Conservation (phyloP, 164 flowering plant species). For the Sedum album region DNA sequence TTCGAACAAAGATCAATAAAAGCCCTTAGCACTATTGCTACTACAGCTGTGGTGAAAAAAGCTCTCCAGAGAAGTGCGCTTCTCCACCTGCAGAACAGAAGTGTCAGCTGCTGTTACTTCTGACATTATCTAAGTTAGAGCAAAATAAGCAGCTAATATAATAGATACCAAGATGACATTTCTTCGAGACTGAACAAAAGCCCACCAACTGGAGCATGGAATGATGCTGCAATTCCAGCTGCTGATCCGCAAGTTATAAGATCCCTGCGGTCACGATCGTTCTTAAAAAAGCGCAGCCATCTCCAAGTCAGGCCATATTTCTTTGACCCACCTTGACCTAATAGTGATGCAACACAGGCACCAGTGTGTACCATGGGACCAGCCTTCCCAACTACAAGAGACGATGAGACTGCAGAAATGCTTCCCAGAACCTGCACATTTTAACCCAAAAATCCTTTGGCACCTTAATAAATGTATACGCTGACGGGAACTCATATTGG, state of each 20-base stretch:
- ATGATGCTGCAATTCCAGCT: slow-evolving; percentile 91
- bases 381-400: slow-evolving; percentile 74
- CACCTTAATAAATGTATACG: neutral
- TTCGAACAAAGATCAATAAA: slow-evolving; percentile 62
- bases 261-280: slow-evolving; percentile 86
- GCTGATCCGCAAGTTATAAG: slow-evolving; percentile 87
- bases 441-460: neutral
- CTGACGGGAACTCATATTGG: neutral
- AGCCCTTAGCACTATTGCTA: slow-evolving; percentile 71
- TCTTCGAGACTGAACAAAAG: slow-evolving; percentile 85
- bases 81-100: slow-evolving; percentile 66
- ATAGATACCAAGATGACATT: slow-evolving; percentile 81
- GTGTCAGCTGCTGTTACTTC: neutral
- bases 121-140: neutral
- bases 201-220: slow-evolving; percentile 97
- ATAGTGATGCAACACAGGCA: slow-evolving; percentile 60
- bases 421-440: slow-evolving; percentile 63
- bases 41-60: slow-evolving; percentile 76
- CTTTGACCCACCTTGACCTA: slow-evolving; percentile 83
- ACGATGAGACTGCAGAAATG: slow-evolving; percentile 71
- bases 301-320: slow-evolving; percentile 61
- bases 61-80: slow-evolving; percentile 92
- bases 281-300: slow-evolving; percentile 80
- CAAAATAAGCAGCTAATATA: neutral
- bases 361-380: too few species aligned